These are phyloP conservation scores for Penicillium verhagenii DNA, from an alignment of 495 filamentous ascomycete species.

Conservation along the genomic window DNA sequence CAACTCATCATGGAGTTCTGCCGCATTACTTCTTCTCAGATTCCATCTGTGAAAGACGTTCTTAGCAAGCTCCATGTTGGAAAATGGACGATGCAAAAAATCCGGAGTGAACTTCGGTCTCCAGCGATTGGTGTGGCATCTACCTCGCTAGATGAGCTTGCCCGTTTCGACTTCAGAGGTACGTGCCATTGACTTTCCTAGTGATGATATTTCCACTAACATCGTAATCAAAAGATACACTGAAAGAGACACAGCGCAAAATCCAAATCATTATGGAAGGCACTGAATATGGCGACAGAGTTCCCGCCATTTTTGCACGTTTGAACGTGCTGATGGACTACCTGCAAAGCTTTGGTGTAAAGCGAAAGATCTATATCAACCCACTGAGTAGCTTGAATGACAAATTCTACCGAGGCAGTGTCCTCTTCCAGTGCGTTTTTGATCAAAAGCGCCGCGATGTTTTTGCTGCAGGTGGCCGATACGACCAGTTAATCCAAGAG, in stretches of 20 bases:
- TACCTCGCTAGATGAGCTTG: slow-evolving; percentile 87
- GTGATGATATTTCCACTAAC: neutral
- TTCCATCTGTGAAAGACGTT: slow-evolving; percentile 73
- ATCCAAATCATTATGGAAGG: slow-evolving; percentile 73
- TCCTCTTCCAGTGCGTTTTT: slow-evolving; percentile 88
- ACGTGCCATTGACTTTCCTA: neutral
- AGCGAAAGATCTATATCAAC: slow-evolving; percentile 77
- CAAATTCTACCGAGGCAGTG: slow-evolving; percentile 82
- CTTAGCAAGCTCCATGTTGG: slow-evolving; percentile 86
- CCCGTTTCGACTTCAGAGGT: slow-evolving; percentile 79
- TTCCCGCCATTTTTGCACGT: slow-evolving; percentile 74
- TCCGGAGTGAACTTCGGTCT: slow-evolving; percentile 77
- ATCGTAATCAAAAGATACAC: slow-evolving; percentile 42
- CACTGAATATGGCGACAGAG: slow-evolving; percentile 61
- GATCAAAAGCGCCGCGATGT: slow-evolving; percentile 83
- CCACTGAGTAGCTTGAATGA: slow-evolving; percentile 89
- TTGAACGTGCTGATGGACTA: slow-evolving; percentile 73
- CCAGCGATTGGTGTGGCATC: slow-evolving; percentile 79
- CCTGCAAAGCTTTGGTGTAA: slow-evolving; percentile 68
- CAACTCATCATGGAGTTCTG: slow-evolving; percentile 86
- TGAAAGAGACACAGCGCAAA: slow-evolving; percentile 68
- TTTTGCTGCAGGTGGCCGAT: slow-evolving; percentile 91
- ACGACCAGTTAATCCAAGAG: slow-evolving; percentile 75
- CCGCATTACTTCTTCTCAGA: slow-evolving; percentile 65
- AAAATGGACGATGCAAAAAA: slow-evolving; percentile 79